A percentile compares a stretch with the other conserved stretches of the same genome.
Conservation (phyloP, 2,329 filamentous ascomycete genomes). For the Penicillium capsulatum region DNA sequence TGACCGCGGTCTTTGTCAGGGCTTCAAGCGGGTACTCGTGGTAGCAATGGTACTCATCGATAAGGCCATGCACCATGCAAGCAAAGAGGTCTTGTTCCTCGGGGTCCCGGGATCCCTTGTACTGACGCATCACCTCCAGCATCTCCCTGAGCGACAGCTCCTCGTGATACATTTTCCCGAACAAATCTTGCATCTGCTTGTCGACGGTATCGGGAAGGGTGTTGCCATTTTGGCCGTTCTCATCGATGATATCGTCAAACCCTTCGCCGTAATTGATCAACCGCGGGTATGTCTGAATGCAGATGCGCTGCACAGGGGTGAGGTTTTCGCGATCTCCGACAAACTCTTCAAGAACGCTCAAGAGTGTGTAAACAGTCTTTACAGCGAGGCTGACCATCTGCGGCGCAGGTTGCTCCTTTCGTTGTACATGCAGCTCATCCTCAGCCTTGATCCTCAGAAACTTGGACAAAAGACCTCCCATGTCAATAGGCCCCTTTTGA, state of each 20-base stretch:
- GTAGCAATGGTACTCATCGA: slow-evolving; percentile 96
- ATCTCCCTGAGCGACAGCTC: slow-evolving; percentile 83
- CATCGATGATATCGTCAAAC: slow-evolving; percentile 85
- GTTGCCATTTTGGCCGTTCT: slow-evolving; percentile 77
- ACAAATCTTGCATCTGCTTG: slow-evolving; percentile 92
- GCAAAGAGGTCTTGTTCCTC: slow-evolving; percentile 91
- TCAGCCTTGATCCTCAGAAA: slow-evolving; percentile 83
- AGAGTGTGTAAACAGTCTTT: slow-evolving; percentile 75
- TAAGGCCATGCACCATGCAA: slow-evolving; percentile 96
- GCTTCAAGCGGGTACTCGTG: slow-evolving; percentile 94
- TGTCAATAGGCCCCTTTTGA: slow-evolving; percentile 59
- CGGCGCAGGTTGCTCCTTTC: slow-evolving; percentile 60
- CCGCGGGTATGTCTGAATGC: slow-evolving; percentile 87
- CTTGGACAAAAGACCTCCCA: slow-evolving; percentile 68
- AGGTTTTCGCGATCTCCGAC: slow-evolving; percentile 61
- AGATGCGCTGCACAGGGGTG: slow-evolving; percentile 76
- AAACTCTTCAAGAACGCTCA: slow-evolving; percentile 73
- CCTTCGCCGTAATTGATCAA: slow-evolving; percentile 95
- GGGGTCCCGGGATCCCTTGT: slow-evolving; percentile 81
- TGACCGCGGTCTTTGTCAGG: slow-evolving; percentile 86
- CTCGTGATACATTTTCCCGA: slow-evolving; percentile 95
- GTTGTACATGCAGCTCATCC: slow-evolving; percentile 70
- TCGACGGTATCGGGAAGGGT: slow-evolving; percentile 73
- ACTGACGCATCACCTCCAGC: slow-evolving; percentile 75
- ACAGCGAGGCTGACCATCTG: slow-evolving; percentile 74